Base-by-base conservation (phyloP, 2,329 filamentous ascomycete genomes). In the Penicillium sp. region DNA sequence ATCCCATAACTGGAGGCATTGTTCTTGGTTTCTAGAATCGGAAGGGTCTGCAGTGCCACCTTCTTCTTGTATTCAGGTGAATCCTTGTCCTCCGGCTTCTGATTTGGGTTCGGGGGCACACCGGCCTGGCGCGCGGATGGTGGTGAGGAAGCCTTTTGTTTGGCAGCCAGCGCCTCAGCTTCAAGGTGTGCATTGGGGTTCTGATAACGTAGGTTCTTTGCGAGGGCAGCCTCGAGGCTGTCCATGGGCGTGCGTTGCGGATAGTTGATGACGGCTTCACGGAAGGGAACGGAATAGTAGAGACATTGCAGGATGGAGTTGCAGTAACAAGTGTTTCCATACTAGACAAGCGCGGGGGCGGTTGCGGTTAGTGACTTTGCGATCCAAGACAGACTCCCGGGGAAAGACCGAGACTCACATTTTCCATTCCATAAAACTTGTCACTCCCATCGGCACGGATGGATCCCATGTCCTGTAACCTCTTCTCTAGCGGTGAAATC, bases 11-110 rank as follows among this genome's bases (percentile, higher is more conserved):
- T 80, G 40, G 77, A 77, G 7, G 84, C 78, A 63, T 89, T 93
- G 61, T 94, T 88, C 60, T 86, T 84, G 69, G 97, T 80, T 61
- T 94, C 87, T 49, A 97, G 70, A 33, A 96, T 84, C 0, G 93
- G 93, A 0, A 93, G 88, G 38, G 85, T 85, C 53, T 90, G 77
- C 75, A 97, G 83, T 17, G 90, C 90, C 66, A 93, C 83, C 72
- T 95, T 96, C 77, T 98, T 98, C 73, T 96, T 96, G 72, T 93
- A 95, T 71, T 98, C 93, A 0, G 91, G 88, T 1, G 90, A 90
- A 63, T 97, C 90, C 68, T 89, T 95, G 64, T 97, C 93, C 68
- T 97, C 93, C 8, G 88, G 87, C 59, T 89, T 84, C 51, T 72
- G 76, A 29, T 76, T 77, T 33, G 76, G 76, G 12, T 76, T 76